These are phyloP conservation scores for California macrophylla DNA, from an alignment of 441 rosid genomes.

Conservation along the genomic window DNA sequence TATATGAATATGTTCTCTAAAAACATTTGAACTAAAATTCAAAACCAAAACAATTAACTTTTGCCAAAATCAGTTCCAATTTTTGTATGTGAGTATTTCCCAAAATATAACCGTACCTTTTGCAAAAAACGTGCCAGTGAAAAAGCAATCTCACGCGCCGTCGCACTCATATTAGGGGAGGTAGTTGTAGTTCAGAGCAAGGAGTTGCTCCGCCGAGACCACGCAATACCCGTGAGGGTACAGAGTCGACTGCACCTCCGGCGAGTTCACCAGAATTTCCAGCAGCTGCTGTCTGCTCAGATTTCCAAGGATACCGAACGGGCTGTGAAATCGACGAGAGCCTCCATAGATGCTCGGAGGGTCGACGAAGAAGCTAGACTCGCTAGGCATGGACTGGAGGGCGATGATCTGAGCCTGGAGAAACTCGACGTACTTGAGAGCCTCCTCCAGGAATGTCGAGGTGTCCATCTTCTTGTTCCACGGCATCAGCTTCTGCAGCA, in stretches of 20 bases:
- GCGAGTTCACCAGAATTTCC: slow-evolving; percentile 41
- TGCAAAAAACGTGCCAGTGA: no score
- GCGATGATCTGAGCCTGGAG: slow-evolving; percentile 40
- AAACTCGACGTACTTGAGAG: slow-evolving; percentile 37
- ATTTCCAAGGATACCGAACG: slow-evolving; percentile 16
- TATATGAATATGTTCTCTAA: no score
- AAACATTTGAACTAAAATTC: background rate
- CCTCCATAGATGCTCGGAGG: background rate
- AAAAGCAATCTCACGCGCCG: background rate
- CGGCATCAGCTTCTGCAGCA: slow-evolving; percentile 46
- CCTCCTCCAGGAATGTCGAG: slow-evolving; percentile 38
- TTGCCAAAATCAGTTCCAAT: no score
- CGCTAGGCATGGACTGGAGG: slow-evolving; percentile 41
- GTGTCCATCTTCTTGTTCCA: slow-evolving; percentile 38
- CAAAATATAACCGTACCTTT: no score
- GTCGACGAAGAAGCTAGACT: slow-evolving; percentile 15
- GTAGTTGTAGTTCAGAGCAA: slow-evolving; percentile 12
- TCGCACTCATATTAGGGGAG: background rate
- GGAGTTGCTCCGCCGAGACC: slow-evolving; percentile 41
- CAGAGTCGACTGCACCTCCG: slow-evolving; percentile 33
- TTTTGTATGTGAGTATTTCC: no score
- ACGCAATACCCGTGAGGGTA: slow-evolving; percentile 34
- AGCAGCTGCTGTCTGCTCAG: slow-evolving; percentile 45
- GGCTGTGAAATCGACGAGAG: slow-evolving; percentile 1
- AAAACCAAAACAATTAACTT: background rate